These are phyloP conservation scores for Beauveria varroae DNA, from an alignment of 2,329 filamentous ascomycete genomes.

Conservation along the genomic window DNA sequence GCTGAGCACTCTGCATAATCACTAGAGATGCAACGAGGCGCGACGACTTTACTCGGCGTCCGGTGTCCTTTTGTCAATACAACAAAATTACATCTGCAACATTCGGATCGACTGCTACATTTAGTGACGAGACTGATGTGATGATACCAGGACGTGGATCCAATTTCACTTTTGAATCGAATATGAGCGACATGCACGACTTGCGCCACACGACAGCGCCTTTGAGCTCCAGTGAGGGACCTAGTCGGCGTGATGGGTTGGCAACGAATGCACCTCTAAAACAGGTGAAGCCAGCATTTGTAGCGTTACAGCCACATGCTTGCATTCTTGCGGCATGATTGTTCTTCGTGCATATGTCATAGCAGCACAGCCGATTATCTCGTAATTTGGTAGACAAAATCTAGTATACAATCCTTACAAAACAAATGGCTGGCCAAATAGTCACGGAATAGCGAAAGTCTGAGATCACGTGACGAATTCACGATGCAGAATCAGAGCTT, in stretches of 20 bases:
- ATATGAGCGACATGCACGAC: neutral
- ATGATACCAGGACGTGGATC: neutral
- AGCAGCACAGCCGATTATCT: too few relatives aligned
- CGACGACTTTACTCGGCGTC: conserved; percentile 32
- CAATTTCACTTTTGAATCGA: neutral
- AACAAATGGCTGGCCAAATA: too few relatives aligned
- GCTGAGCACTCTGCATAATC: conserved; percentile 26
- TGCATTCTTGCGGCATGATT: neutral
- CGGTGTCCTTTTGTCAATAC: conserved; percentile 35
- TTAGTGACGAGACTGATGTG: neutral
- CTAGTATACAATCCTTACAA: too few relatives aligned
- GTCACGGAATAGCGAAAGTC: neutral
- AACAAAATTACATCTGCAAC: conserved; percentile 28
- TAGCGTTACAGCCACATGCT: neutral
- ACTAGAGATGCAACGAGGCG: conserved; percentile 29
- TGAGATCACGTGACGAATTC: neutral
- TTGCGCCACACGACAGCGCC: too few relatives aligned
- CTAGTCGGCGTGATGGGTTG: too few relatives aligned
- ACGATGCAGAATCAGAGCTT: neutral
- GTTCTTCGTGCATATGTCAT: too few relatives aligned
- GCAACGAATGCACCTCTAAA: too few relatives aligned
- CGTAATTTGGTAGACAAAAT: too few relatives aligned
- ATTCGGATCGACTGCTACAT: neutral
- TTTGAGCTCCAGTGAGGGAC: too few relatives aligned
- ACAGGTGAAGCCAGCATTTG: neutral